phyloP scores from a whole-genome alignment of 2,329 filamentous ascomycete species.

The Cladosporium cucumerinum region DNA sequence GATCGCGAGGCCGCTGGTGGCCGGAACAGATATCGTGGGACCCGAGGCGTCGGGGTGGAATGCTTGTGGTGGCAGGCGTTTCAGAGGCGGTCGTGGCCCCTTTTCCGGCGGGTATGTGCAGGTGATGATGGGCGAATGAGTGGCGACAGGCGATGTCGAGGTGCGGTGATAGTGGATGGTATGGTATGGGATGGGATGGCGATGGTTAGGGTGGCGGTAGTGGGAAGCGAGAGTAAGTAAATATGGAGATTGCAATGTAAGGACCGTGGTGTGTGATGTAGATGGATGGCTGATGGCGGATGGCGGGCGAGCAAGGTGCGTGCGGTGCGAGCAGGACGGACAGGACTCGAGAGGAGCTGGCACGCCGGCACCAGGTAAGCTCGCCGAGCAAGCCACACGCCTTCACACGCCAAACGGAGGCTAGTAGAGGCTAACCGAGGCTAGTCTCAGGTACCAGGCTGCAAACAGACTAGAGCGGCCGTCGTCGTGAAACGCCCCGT shows the following conservation, averaged over 20 bases:
- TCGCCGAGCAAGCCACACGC: neutral
- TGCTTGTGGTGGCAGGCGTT: slow-evolving; percentile 10
- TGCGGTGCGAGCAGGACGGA: slow-evolving; percentile 7
- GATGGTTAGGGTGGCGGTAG: neutral
- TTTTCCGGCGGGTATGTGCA: slow-evolving; percentile 8
- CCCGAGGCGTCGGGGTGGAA: slow-evolving; percentile 10
- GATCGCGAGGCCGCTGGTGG: neutral
- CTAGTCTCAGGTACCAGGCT: neutral
- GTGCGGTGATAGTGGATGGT: neutral
- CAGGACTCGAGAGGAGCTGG: neutral
- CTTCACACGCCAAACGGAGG: neutral
- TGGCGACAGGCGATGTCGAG: neutral
- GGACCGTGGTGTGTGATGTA: slow-evolving; percentile 1
- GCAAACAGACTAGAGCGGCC: neutral
- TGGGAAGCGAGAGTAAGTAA: slow-evolving; percentile 3
- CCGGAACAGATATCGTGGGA: slow-evolving; percentile 5
- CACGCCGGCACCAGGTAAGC: neutral
- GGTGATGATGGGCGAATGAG: neutral
- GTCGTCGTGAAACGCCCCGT: neutral
- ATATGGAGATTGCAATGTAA: slow-evolving; percentile 6
- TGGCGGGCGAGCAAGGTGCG: neutral
- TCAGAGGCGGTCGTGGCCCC: slow-evolving; percentile 12
- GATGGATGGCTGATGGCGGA: neutral
- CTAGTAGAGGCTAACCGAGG: neutral
- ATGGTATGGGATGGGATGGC: neutral